A percentile compares a stretch with the other conserved stretches of the same genome.
phyloP scores from a whole-genome alignment of 2,329 filamentous ascomycete species.

The Pezicula radicicola region DNA sequence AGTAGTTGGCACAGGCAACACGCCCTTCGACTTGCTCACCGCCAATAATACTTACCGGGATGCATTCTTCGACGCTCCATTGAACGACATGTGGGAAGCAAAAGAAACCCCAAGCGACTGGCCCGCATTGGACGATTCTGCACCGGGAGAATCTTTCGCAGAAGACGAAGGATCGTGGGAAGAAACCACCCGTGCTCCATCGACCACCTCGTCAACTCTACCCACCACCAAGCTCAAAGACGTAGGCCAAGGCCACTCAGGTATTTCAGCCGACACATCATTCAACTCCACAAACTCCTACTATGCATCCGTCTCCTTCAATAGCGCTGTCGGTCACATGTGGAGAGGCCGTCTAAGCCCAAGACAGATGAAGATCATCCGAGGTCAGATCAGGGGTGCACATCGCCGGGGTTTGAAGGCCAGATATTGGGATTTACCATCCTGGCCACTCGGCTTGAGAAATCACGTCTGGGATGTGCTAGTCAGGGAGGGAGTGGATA shows the following conservation, averaged over 20 bases:
- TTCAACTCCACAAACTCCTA: constrained; percentile 58
- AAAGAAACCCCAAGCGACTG: constrained; percentile 3
- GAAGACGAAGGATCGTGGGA: constrained; percentile 19
- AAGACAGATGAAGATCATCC: constrained; percentile 40
- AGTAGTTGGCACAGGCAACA: constrained; percentile 65
- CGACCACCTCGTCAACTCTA: background rate
- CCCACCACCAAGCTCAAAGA: constrained; percentile 8
- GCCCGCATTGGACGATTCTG: constrained; percentile 7
- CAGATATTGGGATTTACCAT: constrained; percentile 58
- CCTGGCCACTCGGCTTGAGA: constrained; percentile 51
- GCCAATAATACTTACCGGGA: constrained; percentile 54
- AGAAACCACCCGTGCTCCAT: constrained; percentile 4
- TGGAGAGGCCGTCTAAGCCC: constrained; percentile 44
- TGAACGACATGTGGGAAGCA: constrained; percentile 40
- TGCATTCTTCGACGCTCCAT: constrained; percentile 65
- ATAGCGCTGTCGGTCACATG: constrained; percentile 45
- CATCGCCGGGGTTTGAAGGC: constrained; percentile 51
- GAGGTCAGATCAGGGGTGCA: constrained; percentile 42
- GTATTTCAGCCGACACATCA: constrained; percentile 29
- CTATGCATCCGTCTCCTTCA: constrained; percentile 62
- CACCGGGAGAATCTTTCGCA: constrained; percentile 4
- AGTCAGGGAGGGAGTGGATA: constrained; percentile 53
- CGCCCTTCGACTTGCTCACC: constrained; percentile 53
- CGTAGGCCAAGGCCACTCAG: constrained; percentile 40
- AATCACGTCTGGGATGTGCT: constrained; percentile 56